Base-by-base conservation (phyloP, 2,329 filamentous ascomycete species). In the Cladosporium sp. region DNA sequence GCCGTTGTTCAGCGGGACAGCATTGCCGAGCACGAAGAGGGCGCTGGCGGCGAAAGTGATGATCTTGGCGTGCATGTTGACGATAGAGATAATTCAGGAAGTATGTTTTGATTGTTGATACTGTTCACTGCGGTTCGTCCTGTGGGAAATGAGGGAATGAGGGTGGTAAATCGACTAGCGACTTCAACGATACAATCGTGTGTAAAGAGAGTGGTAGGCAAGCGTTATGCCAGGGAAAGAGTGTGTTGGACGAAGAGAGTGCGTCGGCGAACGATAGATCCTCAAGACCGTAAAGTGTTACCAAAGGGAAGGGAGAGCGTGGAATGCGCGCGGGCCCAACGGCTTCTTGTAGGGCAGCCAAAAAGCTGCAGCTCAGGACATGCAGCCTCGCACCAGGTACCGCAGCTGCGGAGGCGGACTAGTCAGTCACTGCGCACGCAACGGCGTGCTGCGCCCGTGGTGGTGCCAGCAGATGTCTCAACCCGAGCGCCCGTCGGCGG, bases 31-130 rank as follows among this genome's bases (percentile, higher is more conserved):
- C 36, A 64, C 60, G 50, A 70, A 45, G 32, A 70, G 60, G n/a
- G 68, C 67, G 66, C 65, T 64, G 53, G 64, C 58, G 61, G 66
- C 65, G 64, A 69, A 56, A 24, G 47, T 57, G 51, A 69, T 48
- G 56, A 49, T 66, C 61, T 66, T 69, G 66, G 67, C 56, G 58
- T 64, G 67, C 68, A 71, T 71, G 20, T 60, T 65, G 37, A 40
- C 22, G 50, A 48, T 40, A 20, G n/a, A 25, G 22, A 36, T 53
- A 35, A 32, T 37, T 36, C n/a, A 36, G 50, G 28, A 51, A 52
- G 10, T 28, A 44, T 34, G 36, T 24, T 51, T 8, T 45, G 15
- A 20, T 8, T 19, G 15, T 39, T 53, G 54, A 32, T 32, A 32
- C 28, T 32, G 28, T 32, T 32, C 44, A 57, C 48, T 55, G 39